Evolutionary conservation across 2,329 filamentous ascomycete species (phyloP).

Genomic region (Neospermospora avenae): DNA sequence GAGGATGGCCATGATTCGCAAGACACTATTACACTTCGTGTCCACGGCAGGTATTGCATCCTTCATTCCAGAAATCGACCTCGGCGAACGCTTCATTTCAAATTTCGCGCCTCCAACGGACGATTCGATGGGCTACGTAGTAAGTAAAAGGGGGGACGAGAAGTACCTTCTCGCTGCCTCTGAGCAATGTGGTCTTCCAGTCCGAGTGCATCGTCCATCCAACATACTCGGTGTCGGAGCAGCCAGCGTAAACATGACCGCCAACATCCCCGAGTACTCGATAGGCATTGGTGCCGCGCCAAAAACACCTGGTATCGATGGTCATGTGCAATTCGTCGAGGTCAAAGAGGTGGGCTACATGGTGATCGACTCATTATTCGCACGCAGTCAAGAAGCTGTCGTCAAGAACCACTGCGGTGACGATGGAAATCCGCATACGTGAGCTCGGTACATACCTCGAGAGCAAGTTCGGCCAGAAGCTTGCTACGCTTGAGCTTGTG

Average conservation of each 20-base stretch:
- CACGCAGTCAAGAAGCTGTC: slow-evolving; percentile 8
- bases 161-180: slow-evolving; percentile 30
- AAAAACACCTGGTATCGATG: slow-evolving; percentile 12
- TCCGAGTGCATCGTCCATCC: slow-evolving; percentile 18
- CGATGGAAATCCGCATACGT: slow-evolving; percentile 10
- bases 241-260: slow-evolving; percentile 15
- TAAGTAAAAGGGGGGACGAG: slow-evolving; percentile 38
- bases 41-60: slow-evolving; percentile 28
- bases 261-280: slow-evolving; percentile 19
- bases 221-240: slow-evolving; percentile 15
- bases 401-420: slow-evolving; percentile 17
- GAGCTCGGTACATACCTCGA: slow-evolving; percentile 13
- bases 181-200: slow-evolving; percentile 11
- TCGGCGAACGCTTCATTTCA: slow-evolving; percentile 11
- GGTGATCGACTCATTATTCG: slow-evolving; percentile 13
- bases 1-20: slow-evolving; percentile 31
- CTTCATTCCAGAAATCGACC: slow-evolving; percentile 7
- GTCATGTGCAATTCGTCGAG: slow-evolving; percentile 16
- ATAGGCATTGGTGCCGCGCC: slow-evolving; percentile 13
- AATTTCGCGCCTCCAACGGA: slow-evolving; percentile 10
- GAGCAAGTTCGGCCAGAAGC: slow-evolving; percentile 10
- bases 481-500: slow-evolving; percentile 9
- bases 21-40: slow-evolving; percentile 39
- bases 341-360: slow-evolving; percentile 17
- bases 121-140: slow-evolving; percentile 33